Percentiles rank a stretch among this genome's conserved stretches.
These are phyloP conservation scores for Peronospora belbahrii DNA, from an alignment of 352 stramenopile genomes.

Conservation along the genomic window DNA sequence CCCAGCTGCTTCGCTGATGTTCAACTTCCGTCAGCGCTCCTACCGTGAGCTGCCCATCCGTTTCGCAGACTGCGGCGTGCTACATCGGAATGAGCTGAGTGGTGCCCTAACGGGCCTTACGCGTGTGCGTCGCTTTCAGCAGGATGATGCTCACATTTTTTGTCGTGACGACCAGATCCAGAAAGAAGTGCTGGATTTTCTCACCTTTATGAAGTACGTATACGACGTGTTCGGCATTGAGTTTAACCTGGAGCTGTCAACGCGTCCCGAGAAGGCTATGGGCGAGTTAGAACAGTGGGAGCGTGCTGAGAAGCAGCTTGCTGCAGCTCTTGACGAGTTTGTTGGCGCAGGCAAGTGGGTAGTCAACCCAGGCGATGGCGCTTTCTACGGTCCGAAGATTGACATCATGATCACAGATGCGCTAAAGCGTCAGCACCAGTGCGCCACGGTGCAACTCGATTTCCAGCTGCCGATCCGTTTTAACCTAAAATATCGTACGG, in stretches of 20 bases:
- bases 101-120: constrained; percentile 96
- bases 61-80: constrained; percentile 96
- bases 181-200: constrained; percentile 81
- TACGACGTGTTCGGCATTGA: constrained; percentile 97
- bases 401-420: constrained; percentile 97
- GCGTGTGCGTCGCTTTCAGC: constrained; percentile 94
- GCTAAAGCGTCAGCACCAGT: constrained; percentile 96
- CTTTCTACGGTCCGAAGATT: constrained; percentile 99
- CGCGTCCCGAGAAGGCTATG: constrained; percentile 94
- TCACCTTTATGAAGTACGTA: constrained; percentile 97
- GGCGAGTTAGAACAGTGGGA: constrained; percentile 93
- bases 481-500: constrained; percentile 89
- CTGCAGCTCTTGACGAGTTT: constrained; percentile 92
- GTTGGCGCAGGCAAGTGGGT: constrained; percentile 92
- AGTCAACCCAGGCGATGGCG: constrained; percentile 95
- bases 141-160: constrained; percentile 99
- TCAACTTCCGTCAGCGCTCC: constrained; percentile 88
- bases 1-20: constrained; percentile 98
- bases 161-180: constrained; percentile 93
- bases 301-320: constrained; percentile 57
- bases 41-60: constrained; percentile 96
- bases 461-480: constrained; percentile 99
- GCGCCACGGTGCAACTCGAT: constrained; percentile 96
- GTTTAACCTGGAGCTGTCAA: constrained; percentile 96
- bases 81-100: constrained; percentile 95